Conservation (phyloP, 148 eudicot genomes). For the Vaccinium macrocarpon region DNA sequence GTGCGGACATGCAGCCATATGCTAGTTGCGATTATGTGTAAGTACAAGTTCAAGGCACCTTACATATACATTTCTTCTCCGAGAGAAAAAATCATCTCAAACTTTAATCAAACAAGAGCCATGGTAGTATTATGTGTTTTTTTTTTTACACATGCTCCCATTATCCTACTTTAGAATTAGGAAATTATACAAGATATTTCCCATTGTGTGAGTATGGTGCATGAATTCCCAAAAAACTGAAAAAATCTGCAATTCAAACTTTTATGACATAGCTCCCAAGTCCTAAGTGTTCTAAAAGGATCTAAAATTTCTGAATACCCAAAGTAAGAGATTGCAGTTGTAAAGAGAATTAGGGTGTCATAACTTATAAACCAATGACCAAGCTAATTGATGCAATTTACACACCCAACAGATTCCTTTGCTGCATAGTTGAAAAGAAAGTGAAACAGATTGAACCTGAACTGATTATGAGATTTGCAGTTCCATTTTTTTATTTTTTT, state of each 20-base stretch:
- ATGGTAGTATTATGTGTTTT: neutral
- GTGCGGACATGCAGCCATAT: neutral
- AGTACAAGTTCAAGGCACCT: neutral
- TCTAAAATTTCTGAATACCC: neutral
- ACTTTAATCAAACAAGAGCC: conserved; percentile 6
- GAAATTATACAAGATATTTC: neutral
- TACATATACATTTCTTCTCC: conserved; percentile 1
- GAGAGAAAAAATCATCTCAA: conserved; percentile 3
- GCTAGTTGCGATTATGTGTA: neutral
- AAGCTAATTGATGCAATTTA: neutral
- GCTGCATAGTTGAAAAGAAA: neutral
- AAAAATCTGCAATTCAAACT: neutral
- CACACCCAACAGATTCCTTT: neutral
- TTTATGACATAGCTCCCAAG: neutral
- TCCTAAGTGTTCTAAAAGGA: neutral
- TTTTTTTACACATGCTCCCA: neutral
- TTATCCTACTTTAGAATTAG: neutral
- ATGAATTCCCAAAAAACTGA: neutral
- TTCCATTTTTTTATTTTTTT: neutral
- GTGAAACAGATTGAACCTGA: neutral
- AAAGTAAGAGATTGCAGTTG: neutral
- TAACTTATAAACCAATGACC: neutral
- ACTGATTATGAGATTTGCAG: neutral
- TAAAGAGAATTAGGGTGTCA: neutral
- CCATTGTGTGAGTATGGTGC: neutral